These are phyloP conservation scores for Pleurotus pulmonarius DNA, from an alignment of 768 basidiomycete genomes.

Conservation along the genomic window DNA sequence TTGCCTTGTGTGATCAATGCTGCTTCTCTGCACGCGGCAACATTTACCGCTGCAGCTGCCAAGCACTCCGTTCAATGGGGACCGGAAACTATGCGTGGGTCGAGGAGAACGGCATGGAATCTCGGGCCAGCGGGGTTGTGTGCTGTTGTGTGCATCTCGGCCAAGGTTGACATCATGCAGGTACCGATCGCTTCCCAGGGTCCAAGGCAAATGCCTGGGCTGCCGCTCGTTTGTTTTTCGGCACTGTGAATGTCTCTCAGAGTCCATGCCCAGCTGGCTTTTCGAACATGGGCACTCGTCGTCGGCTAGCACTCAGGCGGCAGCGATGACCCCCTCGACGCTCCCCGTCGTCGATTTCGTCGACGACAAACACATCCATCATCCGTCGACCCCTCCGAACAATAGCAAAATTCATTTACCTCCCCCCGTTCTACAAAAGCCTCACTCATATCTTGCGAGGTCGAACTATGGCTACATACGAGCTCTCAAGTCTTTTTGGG, in stretches of 20 bases:
- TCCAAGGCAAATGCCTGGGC: constrained; percentile 5
- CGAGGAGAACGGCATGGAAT: too few relatives aligned
- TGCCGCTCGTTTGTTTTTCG: constrained; percentile 9
- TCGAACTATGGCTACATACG: neutral
- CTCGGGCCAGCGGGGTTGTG: too few relatives aligned
- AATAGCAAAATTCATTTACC: neutral
- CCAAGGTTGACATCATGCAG: constrained; percentile 5
- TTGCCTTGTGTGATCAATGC: too few relatives aligned
- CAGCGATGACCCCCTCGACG: constrained; percentile 3
- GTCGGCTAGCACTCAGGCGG: neutral
- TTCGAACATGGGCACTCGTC: constrained; percentile 4
- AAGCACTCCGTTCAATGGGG: too few relatives aligned
- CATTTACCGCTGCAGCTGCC: too few relatives aligned
- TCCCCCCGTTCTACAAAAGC: constrained; percentile 4
- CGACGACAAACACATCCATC: constrained; percentile 1
- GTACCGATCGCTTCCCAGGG: constrained; percentile 7
- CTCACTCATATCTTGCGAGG: neutral
- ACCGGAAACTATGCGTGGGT: too few relatives aligned
- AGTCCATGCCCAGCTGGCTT: constrained; percentile 6
- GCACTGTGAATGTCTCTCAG: constrained; percentile 8
- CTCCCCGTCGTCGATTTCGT: neutral
- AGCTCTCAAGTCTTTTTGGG: neutral
- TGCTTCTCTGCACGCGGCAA: too few relatives aligned
- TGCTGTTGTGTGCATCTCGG: too few relatives aligned
- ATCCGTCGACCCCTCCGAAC: neutral